Percentiles rank a stretch among this genome's conserved stretches.
phyloP scores from a whole-genome alignment of 2,329 filamentous ascomycete genomes.

The Coleophoma crateriformis region DNA sequence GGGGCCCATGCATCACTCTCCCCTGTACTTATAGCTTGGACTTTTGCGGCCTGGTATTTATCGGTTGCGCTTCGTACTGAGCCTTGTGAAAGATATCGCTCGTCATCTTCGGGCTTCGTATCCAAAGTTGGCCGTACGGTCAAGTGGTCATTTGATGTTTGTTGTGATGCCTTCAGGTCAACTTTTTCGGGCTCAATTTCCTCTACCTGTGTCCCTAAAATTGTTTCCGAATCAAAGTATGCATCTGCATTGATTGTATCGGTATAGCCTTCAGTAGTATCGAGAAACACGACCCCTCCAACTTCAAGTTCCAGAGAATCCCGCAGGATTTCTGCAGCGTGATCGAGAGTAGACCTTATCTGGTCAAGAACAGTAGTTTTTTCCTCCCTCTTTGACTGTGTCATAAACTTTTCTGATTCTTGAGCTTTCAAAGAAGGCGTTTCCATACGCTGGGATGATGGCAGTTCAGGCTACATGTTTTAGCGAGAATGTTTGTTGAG shows the following conservation, averaged over 20 bases:
- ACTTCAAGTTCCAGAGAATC: constrained; percentile 21
- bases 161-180: neutral
- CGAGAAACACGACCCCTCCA: constrained; percentile 23
- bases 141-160: constrained; percentile 1
- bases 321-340: constrained; percentile 20
- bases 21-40: constrained; percentile 18
- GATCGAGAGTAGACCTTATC: constrained; percentile 19
- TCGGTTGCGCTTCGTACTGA: constrained; percentile 11
- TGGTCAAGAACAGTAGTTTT: constrained; percentile 17
- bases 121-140: neutral
- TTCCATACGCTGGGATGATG: too few relatives aligned
- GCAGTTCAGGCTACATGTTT: too few relatives aligned
- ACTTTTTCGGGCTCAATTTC: constrained; percentile 2
- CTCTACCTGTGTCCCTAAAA: constrained; percentile 8
- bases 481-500: too few relatives aligned
- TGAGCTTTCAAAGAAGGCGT: too few relatives aligned
- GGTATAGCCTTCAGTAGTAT: constrained; percentile 16
- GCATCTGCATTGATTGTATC: constrained; percentile 8
- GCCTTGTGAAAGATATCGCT: constrained; percentile 7
- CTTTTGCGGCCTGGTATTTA: constrained; percentile 16
- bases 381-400: too few relatives aligned
- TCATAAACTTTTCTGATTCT: too few relatives aligned
- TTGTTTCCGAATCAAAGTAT: constrained; percentile 5
- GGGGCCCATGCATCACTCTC: constrained; percentile 14
- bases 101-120: neutral